phyloP scores from a whole-genome alignment of 169 alveolate species.

The Plasmodium relictum region DNA sequence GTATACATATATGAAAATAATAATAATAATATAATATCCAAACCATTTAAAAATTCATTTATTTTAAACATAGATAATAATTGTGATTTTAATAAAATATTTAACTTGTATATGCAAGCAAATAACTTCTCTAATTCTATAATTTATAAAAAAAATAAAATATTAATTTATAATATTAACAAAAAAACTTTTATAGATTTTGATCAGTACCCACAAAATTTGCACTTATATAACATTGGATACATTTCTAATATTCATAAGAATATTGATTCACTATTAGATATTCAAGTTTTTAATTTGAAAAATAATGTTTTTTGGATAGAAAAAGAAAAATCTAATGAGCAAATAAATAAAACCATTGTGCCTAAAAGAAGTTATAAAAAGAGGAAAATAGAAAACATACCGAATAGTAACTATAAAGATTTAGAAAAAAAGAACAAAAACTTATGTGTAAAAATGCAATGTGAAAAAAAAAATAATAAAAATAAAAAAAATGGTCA shows the following conservation, averaged over 20 bases:
- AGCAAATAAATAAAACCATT: conserved; percentile 3
- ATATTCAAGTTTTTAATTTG: conserved; percentile 39
- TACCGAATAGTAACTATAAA: not conserved
- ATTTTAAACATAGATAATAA: conserved; percentile 17
- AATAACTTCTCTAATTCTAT: conserved; percentile 14
- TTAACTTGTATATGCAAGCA: conserved; percentile 17
- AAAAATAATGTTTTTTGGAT: conserved; percentile 63
- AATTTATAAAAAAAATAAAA: conserved; percentile 38
- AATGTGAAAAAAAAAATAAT: conserved; percentile 1
- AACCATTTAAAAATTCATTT: conserved; percentile 21
- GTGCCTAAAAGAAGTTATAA: not conserved
- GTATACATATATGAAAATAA: conserved; percentile 19
- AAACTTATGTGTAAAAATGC: not conserved
- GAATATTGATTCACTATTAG: conserved; percentile 27
- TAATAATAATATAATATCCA: not conserved
- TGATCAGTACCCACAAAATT: conserved; percentile 72
- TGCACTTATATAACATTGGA: conserved; percentile 64
- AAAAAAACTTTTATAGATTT: conserved; percentile 73
- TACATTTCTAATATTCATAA: conserved; percentile 49
- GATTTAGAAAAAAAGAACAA: not conserved
- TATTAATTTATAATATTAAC: conserved; percentile 57
- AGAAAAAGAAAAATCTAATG: conserved; percentile 12
- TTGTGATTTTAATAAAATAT: conserved; percentile 8
- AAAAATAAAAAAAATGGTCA: conserved; percentile 1
- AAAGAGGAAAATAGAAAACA: not conserved